phyloP scores from a whole-genome alignment of 306 rosid genomes.

The Casuarina equisetifolia region DNA sequence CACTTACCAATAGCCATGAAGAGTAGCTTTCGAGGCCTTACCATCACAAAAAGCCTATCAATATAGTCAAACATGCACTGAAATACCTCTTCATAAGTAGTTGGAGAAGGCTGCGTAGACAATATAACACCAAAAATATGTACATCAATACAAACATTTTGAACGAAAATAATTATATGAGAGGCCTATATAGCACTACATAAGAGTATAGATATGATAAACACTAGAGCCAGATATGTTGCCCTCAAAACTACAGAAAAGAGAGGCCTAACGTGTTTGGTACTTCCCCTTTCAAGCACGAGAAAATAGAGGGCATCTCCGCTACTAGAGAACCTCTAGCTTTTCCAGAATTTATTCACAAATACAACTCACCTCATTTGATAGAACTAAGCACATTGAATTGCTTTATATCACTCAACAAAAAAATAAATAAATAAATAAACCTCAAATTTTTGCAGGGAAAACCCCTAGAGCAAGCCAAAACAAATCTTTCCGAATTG shows the following conservation, averaged over 20 bases:
- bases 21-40: conserved; percentile 91
- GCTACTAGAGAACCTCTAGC: not conserved
- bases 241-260: not conserved
- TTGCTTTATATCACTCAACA: not conserved
- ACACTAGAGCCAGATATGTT: not conserved
- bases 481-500: not conserved
- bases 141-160: not conserved
- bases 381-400: not conserved
- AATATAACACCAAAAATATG: not conserved
- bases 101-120: conserved; percentile 82
- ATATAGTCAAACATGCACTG: conserved; percentile 94
- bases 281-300: not conserved
- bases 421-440: not conserved
- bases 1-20: conserved; percentile 95
- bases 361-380: not conserved
- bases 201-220: not conserved
- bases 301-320: conserved; percentile 1
- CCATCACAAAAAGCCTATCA: conserved; percentile 86
- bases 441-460: not conserved
- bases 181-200: not conserved
- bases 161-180: not conserved
- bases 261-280: not conserved
- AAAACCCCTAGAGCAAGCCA: not conserved
- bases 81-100: conserved; percentile 78
- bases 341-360: not conserved